Evolutionary conservation across 371 early-diverging fungal genomes (phyloP).

Genomic region (Rhizopus delemar): DNA sequence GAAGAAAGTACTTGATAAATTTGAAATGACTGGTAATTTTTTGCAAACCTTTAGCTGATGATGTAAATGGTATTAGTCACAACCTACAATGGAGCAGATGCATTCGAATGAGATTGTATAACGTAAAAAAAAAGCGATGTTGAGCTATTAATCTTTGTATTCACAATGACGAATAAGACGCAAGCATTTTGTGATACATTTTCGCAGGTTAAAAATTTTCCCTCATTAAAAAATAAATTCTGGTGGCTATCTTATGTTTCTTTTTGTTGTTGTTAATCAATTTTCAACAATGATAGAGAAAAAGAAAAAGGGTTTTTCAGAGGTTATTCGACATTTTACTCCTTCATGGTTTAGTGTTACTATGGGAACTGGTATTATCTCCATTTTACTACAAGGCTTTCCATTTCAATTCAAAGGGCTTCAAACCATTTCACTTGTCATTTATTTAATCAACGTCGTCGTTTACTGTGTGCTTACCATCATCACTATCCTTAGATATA

Average conservation of each 20-base stretch:
- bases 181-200: no score
- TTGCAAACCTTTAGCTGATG: no score
- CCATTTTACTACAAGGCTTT: slow-evolving; percentile 32
- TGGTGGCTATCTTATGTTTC: neutral
- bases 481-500: slow-evolving; percentile 32
- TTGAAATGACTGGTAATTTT: no score
- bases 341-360: slow-evolving; percentile 56
- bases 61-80: no score
- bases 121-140: no score
- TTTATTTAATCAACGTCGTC: slow-evolving; percentile 40
- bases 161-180: no score
- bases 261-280: neutral
- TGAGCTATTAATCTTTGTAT: no score
- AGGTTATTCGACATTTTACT: slow-evolving; percentile 45
- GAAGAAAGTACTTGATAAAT: no score
- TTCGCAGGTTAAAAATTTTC: no score
- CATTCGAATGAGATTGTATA: no score
- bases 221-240: no score
- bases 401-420: slow-evolving; percentile 47
- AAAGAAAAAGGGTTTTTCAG: neutral
- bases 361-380: slow-evolving; percentile 48
- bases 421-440: slow-evolving; percentile 36
- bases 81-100: no score
- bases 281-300: neutral
- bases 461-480: slow-evolving; percentile 29